Evolutionary conservation across 2,329 filamentous ascomycete genomes (phyloP).

Genomic region (Trichoderma atrobrunneum): DNA sequence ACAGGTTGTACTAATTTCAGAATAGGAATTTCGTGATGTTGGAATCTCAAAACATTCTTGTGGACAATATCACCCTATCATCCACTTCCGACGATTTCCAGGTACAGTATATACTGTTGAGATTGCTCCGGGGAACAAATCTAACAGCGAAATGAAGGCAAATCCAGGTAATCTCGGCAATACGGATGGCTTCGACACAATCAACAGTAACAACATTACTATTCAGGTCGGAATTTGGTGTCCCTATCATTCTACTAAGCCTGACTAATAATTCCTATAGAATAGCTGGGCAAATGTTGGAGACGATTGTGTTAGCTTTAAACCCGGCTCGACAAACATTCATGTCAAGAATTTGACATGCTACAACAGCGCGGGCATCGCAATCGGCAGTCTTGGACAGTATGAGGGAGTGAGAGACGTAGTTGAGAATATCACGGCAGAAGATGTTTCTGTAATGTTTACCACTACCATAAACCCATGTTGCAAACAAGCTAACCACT

Average conservation of each 20-base stretch:
- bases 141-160: neutral
- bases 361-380: conserved; percentile 5
- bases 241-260: neutral
- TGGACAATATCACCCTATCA: conserved; percentile 9
- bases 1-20: neutral
- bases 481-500: neutral
- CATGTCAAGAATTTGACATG: conserved; percentile 8
- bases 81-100: neutral
- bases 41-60: conserved; percentile 7
- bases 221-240: neutral
- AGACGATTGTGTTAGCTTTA: conserved; percentile 10
- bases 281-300: conserved; percentile 5
- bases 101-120: neutral
- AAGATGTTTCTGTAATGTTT: neutral
- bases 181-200: conserved; percentile 2
- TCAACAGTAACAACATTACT: conserved; percentile 7
- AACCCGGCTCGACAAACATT: conserved; percentile 7
- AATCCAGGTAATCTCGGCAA: conserved; percentile 6
- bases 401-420: conserved; percentile 10
- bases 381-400: conserved; percentile 3
- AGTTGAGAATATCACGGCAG: conserved; percentile 11
- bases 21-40: conserved; percentile 6
- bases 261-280: neutral
- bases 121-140: neutral
- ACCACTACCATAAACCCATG: neutral